phyloP scores from a whole-genome alignment of 768 basidiomycete genomes.

The Trametes elegans region DNA sequence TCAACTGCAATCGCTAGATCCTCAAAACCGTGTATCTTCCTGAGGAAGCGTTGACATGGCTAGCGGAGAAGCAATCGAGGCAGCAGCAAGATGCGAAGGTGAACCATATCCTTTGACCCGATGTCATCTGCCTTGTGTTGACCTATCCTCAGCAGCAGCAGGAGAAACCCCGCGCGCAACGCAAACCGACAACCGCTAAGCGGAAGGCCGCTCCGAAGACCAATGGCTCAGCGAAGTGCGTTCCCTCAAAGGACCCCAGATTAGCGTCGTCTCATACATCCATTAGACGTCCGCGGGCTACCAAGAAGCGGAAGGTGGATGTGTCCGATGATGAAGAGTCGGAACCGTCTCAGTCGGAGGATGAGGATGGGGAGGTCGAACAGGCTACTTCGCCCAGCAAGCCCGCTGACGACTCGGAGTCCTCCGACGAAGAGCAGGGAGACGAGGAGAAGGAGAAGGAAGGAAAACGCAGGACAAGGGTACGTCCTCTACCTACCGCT shows the following conservation, averaged over 20 bases:
- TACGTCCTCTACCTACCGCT: constrained; percentile 8
- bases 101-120: too few relatives aligned
- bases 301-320: constrained; percentile 28
- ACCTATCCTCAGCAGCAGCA: constrained; percentile 8
- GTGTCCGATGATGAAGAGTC: constrained; percentile 32
- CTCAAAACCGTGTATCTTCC: constrained; percentile 67
- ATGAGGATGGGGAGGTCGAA: constrained; percentile 15
- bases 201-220: constrained; percentile 50
- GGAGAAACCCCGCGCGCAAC: constrained; percentile 40
- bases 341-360: constrained; percentile 11
- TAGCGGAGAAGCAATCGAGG: constrained; percentile 43
- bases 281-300: constrained; percentile 25
- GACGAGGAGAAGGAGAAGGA: constrained; percentile 25
- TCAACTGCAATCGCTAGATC: constrained; percentile 44
- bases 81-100: constrained; percentile 29
- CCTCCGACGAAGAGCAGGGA: constrained; percentile 19
- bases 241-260: neutral
- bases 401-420: constrained; percentile 20
- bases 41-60: constrained; percentile 54
- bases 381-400: constrained; percentile 10
- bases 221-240: constrained; percentile 52
- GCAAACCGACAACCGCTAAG: constrained; percentile 50
- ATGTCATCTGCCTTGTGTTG: too few relatives aligned
- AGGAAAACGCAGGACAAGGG: constrained; percentile 34
- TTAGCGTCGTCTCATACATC: neutral